Base-by-base conservation (phyloP, 2,329 filamentous ascomycete species). In the Epichloe uncinata region DNA sequence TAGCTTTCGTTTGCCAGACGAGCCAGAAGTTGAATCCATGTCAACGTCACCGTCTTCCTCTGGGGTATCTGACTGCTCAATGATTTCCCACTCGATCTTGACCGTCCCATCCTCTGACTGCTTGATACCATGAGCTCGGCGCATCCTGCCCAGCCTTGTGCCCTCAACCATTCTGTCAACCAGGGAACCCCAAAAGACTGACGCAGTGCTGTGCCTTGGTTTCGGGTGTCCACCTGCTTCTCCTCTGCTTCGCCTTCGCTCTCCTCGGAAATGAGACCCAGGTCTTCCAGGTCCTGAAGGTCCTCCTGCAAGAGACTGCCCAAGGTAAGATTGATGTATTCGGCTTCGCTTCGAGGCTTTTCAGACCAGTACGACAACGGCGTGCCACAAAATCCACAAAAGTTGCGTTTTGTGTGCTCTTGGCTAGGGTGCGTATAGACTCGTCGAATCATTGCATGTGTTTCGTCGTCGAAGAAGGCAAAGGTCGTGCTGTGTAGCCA, bases 361-460 rank as follows among this genome's bases (percentile, higher is more conserved):
- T 95, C 89, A 44, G 81, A 84, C 88, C 88, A 95, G 58, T 84
- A 87, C 0, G 84, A 84, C 49, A 96, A 71, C 12, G 86, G 85
- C 0, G 89, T 95, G 48, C 90, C 90, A 64, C 90, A 95, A 69
- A 85, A 94, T 22, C 90, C 90, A 67, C 90, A 96, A 66, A 96
- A 96, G 57, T 88, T 79, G 46, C 87, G 81, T 62, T 84, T 81
- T 1, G 78, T 73, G 58, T 77, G 69, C 47, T 74, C 73, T 48
- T 77, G 75, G 57, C 72, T 68, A 2, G 72, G 72, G 20, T 82
- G 76, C 9, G 78, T 79, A 64, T 86, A 89, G 45, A 76, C 73
- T 40, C 82, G 78, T 50, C 79, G 80, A 61, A 89, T 89, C 47
- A 72, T 71, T 49, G 72, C 58, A 63, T 79, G 77, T 15, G 81